Percentiles rank a stretch among this genome's conserved stretches.
Evolutionary conservation across 2,329 filamentous ascomycete genomes (phyloP).

Genomic region (Lasiodiplodia theobromae): DNA sequence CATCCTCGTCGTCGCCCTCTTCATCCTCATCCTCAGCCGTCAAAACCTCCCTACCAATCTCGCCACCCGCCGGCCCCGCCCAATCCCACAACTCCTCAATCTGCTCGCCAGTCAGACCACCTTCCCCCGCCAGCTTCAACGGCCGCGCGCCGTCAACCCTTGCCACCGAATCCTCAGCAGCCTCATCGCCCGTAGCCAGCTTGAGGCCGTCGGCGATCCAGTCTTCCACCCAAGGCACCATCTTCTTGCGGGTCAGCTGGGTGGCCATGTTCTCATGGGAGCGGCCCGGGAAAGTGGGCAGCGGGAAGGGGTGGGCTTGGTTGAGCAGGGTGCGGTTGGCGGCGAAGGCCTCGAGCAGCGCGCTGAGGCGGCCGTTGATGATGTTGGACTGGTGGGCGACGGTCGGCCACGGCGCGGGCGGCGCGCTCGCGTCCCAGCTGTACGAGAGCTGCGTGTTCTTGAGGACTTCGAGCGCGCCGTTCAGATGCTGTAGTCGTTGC

Average conservation of each 20-base stretch:
- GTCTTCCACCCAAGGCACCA: slow-evolving; percentile 78
- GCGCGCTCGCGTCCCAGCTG: slow-evolving; percentile 8
- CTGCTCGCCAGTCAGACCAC: slow-evolving; percentile 54
- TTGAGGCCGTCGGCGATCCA: slow-evolving; percentile 70
- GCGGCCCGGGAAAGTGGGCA: slow-evolving; percentile 73
- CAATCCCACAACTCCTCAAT: slow-evolving; percentile 67
- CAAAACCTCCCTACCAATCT: slow-evolving; percentile 59
- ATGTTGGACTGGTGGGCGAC: slow-evolving; percentile 27
- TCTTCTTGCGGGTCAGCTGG: slow-evolving; percentile 80
- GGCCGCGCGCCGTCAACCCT: not conserved
- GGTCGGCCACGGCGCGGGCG: slow-evolving; percentile 21
- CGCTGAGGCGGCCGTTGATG: slow-evolving; percentile 56
- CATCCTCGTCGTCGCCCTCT: slow-evolving; percentile 59
- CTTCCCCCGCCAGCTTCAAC: slow-evolving; percentile 33
- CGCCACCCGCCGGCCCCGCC: slow-evolving; percentile 55
- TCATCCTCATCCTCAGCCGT: slow-evolving; percentile 46
- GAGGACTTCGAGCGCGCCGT: slow-evolving; percentile 24
- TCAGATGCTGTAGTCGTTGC: slow-evolving; percentile 26
- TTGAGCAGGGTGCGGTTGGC: slow-evolving; percentile 72
- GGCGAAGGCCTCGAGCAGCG: slow-evolving; percentile 69
- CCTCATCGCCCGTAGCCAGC: slow-evolving; percentile 48
- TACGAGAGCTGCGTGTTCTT: slow-evolving; percentile 18
- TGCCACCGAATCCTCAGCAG: not conserved
- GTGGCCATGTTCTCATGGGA: slow-evolving; percentile 64
- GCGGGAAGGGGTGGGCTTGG: slow-evolving; percentile 76